These are phyloP conservation scores for Claviceps paspali DNA, from an alignment of 2,329 filamentous ascomycete species.

Conservation along the genomic window DNA sequence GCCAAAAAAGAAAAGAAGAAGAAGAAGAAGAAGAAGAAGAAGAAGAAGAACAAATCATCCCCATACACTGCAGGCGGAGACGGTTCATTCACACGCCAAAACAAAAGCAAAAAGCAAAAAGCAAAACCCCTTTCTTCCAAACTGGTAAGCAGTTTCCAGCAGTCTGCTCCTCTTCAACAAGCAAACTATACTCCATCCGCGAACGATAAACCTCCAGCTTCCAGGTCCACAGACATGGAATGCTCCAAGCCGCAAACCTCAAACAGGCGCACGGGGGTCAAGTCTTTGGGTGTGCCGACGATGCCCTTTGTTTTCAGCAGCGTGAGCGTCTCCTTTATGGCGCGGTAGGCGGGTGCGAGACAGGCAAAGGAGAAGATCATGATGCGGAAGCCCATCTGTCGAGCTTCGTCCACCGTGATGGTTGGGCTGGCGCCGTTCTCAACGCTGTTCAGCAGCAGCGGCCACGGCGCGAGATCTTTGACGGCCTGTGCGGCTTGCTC, in stretches of 20 bases:
- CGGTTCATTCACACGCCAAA: too few relatives aligned
- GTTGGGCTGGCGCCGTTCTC: conserved; percentile 40
- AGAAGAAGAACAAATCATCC: too few relatives aligned
- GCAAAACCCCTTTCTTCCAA: too few relatives aligned
- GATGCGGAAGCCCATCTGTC: conserved; percentile 39
- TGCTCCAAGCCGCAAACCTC: conserved; percentile 36
- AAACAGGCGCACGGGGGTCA: conserved; percentile 33
- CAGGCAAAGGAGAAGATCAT: conserved; percentile 31
- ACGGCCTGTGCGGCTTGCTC: conserved; percentile 34
- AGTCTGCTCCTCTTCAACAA: too few relatives aligned
- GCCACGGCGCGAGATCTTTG: conserved; percentile 31
- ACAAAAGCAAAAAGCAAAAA: too few relatives aligned
- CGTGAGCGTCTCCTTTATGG: conserved; percentile 23
- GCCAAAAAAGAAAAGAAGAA: too few relatives aligned
- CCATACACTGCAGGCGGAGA: too few relatives aligned
- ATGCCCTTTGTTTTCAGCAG: conserved; percentile 24
- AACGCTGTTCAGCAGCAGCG: conserved; percentile 41
- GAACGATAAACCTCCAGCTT: conserved; percentile 9
- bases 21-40: too few relatives aligned
- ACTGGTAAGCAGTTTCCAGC: too few relatives aligned
- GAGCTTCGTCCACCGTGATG: conserved; percentile 36
- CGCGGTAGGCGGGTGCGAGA: conserved; percentile 31
- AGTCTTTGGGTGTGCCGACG: conserved; percentile 23
- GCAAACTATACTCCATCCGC: conserved; percentile 5
- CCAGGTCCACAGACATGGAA: conserved; percentile 30